phyloP scores from a whole-genome alignment of 768 basidiomycete species.

The Calocera cornea region DNA sequence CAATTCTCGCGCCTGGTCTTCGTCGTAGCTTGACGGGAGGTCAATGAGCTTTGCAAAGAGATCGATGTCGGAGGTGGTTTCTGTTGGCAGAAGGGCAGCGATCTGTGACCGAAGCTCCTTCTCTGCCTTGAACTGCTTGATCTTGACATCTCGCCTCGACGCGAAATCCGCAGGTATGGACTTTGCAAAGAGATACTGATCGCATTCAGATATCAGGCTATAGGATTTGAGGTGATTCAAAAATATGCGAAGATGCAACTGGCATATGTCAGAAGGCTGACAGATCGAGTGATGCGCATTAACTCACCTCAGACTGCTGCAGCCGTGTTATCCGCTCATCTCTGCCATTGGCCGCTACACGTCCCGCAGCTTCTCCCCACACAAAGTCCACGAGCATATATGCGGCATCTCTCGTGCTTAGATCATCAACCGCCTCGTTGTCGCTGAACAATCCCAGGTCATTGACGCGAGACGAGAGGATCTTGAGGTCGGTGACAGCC shows the following conservation, averaged over 20 bases:
- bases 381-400: conserved; percentile 65
- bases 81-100: conserved; percentile 41
- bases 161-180: conserved; percentile 46
- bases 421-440: conserved; percentile 72
- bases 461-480: conserved; percentile 39
- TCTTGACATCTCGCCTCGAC: conserved; percentile 71
- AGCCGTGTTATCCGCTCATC: conserved; percentile 46
- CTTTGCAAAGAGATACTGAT: conserved; percentile 42
- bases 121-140: conserved; percentile 77
- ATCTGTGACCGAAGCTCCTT: conserved; percentile 50
- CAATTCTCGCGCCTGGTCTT: conserved; percentile 53
- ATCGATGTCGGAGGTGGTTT: conserved; percentile 24
- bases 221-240: conserved; percentile 36
- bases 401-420: conserved; percentile 58
- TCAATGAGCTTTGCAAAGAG: conserved; percentile 31
- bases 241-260: conserved; percentile 15
- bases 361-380: conserved; percentile 49
- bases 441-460: conserved; percentile 63
- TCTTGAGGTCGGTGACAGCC: conserved; percentile 42
- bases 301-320: conserved; percentile 42
- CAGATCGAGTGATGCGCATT: not conserved
- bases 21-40: conserved; percentile 22
- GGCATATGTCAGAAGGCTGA: not conserved
- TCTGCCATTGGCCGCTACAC: conserved; percentile 41
- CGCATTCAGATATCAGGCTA: conserved; percentile 47